Evolutionary conservation across 768 basidiomycete species (phyloP).

Genomic region (Baorangia bicolor): DNA sequence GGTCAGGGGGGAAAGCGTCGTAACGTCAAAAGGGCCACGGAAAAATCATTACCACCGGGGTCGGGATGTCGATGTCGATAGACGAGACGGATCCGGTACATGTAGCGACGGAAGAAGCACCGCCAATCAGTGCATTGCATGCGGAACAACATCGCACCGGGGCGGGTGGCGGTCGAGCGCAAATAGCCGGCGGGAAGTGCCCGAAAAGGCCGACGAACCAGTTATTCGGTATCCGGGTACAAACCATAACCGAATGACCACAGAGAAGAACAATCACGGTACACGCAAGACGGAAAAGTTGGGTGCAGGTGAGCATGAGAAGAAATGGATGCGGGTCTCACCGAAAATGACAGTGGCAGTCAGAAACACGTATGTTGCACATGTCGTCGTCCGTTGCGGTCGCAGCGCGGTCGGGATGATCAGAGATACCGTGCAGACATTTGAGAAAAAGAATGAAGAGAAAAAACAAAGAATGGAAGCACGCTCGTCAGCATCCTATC

Average conservation of each 20-base stretch:
- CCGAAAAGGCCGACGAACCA: background rate
- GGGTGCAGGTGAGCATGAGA: background rate
- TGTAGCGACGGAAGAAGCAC: background rate
- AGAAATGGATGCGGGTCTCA: background rate
- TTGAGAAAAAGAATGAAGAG: background rate
- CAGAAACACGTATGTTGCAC: background rate
- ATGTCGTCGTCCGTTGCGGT: background rate
- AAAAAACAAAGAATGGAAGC: background rate
- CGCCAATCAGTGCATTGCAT: slow-evolving; percentile 15
- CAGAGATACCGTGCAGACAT: background rate
- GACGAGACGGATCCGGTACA: slow-evolving; percentile 7
- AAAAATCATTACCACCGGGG: background rate
- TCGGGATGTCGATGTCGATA: background rate
- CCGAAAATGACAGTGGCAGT: background rate
- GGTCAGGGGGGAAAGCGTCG: background rate
- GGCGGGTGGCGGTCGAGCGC: background rate
- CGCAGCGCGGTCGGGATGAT: background rate
- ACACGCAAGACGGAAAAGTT: background rate
- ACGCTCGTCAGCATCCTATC: slow-evolving; percentile 13
- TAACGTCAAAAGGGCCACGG: background rate
- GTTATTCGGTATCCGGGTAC: slow-evolving; percentile 11
- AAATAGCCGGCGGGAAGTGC: slow-evolving; percentile 18
- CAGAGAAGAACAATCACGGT: background rate
- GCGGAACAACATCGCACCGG: slow-evolving; percentile 5
- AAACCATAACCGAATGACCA: slow-evolving; percentile 10